Conservation (phyloP, 192 early-diverging fungal species). For the Chytriomyces hyalinus region DNA sequence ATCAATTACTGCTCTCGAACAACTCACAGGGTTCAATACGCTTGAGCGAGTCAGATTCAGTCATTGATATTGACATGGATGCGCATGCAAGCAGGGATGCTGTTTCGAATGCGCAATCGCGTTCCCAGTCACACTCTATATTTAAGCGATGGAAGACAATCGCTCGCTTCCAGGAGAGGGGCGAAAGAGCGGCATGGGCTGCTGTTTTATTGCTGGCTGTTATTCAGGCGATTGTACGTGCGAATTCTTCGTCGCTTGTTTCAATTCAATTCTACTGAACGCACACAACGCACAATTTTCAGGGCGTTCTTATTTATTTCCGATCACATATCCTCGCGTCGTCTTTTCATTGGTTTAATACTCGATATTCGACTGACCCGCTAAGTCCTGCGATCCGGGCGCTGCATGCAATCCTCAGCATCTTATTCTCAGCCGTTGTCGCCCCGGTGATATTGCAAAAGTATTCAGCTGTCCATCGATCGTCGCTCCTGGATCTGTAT, state of each 20-base stretch:
- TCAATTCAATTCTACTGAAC: too few relatives aligned
- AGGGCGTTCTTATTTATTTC: background rate
- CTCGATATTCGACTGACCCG: constrained; percentile 3
- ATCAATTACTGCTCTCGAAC: background rate
- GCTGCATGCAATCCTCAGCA: background rate
- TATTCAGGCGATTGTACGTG: background rate
- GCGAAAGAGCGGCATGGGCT: background rate
- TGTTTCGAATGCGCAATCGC: too few relatives aligned
- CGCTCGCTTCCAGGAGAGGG: background rate
- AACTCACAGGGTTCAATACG: background rate
- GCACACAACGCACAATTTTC: too few relatives aligned
- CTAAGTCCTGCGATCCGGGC: background rate
- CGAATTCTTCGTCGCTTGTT: too few relatives aligned
- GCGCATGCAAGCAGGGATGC: too few relatives aligned
- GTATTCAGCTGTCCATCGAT: background rate
- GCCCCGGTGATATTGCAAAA: background rate
- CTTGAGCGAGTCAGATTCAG: background rate
- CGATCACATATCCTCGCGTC: constrained; percentile 8
- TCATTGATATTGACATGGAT: background rate
- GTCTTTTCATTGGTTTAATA: constrained; percentile 3
- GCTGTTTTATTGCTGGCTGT: background rate
- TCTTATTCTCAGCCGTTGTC: background rate
- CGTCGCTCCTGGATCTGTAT: background rate
- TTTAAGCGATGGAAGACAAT: background rate
- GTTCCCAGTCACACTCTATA: too few relatives aligned